Evolutionary conservation across 192 early-diverging fungal genomes (phyloP).

Genomic region (Chytriomyces confervae): DNA sequence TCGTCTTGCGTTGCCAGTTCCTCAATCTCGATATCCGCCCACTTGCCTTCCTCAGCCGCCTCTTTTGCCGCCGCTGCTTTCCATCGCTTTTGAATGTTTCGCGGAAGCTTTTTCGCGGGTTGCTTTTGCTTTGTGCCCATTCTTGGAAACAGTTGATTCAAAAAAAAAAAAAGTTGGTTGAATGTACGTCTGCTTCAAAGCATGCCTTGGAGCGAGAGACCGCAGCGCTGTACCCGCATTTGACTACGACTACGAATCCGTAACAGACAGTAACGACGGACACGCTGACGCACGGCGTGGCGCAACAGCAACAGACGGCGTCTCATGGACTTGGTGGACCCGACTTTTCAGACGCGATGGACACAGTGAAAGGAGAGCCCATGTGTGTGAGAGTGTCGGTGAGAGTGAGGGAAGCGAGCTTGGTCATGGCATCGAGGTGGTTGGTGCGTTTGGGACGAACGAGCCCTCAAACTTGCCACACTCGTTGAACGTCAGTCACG

Average conservation of each 20-base stretch:
- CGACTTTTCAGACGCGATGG: constrained; percentile 21
- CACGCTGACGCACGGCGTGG: not conserved
- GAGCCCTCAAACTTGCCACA: too few relatives aligned
- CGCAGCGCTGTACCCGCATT: not conserved
- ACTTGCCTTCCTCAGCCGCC: constrained; percentile 11
- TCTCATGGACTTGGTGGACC: constrained; percentile 3
- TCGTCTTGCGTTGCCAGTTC: too few relatives aligned
- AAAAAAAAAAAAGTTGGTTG: not conserved
- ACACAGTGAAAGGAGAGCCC: not conserved
- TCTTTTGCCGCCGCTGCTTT: constrained; percentile 2
- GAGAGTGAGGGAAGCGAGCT: too few relatives aligned
- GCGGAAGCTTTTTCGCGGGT: constrained; percentile 18
- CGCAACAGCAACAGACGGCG: not conserved
- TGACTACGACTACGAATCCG: constrained; percentile 28
- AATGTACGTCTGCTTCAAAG: not conserved
- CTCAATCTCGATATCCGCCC: constrained; percentile 5
- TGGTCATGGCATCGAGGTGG: too few relatives aligned
- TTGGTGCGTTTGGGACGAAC: too few relatives aligned
- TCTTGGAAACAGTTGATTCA: not conserved
- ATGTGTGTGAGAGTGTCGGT: too few relatives aligned
- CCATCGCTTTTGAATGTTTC: constrained; percentile 20
- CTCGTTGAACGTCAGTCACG: too few relatives aligned
- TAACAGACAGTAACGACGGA: not conserved
- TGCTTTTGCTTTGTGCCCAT: constrained; percentile 24
- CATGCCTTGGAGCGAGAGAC: too few relatives aligned